Evolutionary conservation across 148 eudicot species (phyloP).

Genomic region (Heliosperma pusillum): DNA sequence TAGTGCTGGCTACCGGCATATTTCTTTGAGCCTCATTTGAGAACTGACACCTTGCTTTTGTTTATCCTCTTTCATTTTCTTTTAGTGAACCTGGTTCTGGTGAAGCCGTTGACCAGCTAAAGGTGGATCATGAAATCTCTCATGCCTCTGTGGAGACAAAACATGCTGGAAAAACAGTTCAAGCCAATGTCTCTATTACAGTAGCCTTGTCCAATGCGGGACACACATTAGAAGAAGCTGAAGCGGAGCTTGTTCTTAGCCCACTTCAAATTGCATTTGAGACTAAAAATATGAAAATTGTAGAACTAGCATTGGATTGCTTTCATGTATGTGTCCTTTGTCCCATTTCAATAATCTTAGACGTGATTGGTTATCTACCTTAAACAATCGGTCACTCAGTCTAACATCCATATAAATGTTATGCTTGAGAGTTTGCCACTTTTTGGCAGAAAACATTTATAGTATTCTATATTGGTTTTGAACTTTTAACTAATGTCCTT

Average conservation of each 20-base stretch:
- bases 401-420: slow-evolving; percentile 8
- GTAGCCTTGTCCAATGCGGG: slow-evolving; percentile 76
- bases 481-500: not conserved
- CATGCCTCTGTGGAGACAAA: slow-evolving; percentile 35
- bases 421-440: not conserved
- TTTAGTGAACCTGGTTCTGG: slow-evolving; percentile 42
- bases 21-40: slow-evolving; percentile 1
- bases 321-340: slow-evolving; percentile 72
- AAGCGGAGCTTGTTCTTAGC: slow-evolving; percentile 81
- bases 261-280: slow-evolving; percentile 92
- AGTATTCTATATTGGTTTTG: not conserved
- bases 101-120: slow-evolving; percentile 39
- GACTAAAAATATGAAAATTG: slow-evolving; percentile 73
- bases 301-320: slow-evolving; percentile 93
- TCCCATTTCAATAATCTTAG: slow-evolving; percentile 1
- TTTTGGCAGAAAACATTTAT: not conserved
- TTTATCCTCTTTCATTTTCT: slow-evolving; percentile 12
- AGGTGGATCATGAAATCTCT: slow-evolving; percentile 36
- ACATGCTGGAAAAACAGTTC: slow-evolving; percentile 34
- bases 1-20: not conserved
- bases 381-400: not conserved
- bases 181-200: slow-evolving; percentile 42
- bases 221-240: slow-evolving; percentile 69
- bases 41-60: not conserved
- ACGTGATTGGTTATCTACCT: not conserved